phyloP scores from a whole-genome alignment of 2,329 filamentous ascomycete genomes.

The Trichoderma polysporum region DNA sequence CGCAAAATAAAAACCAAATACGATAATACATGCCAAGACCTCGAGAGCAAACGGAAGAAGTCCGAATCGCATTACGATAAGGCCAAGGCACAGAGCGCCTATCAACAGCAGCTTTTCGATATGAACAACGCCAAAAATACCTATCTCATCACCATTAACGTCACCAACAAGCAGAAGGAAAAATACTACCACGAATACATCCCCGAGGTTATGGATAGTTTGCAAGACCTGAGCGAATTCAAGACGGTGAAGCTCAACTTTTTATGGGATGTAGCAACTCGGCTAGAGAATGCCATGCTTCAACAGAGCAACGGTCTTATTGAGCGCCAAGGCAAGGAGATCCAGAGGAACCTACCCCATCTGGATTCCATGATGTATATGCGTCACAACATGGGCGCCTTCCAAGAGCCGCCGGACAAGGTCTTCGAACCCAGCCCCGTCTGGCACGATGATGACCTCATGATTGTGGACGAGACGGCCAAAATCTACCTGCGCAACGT shows the following conservation, averaged over 20 bases:
- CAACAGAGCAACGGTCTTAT: constrained; percentile 71
- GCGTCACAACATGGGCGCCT: constrained; percentile 79
- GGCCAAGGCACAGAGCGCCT: constrained; percentile 83
- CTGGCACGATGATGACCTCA: constrained; percentile 89
- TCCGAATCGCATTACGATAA: constrained; percentile 93
- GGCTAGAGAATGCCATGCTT: constrained; percentile 77
- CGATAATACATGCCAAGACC: constrained; percentile 87
- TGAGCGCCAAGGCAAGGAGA: constrained; percentile 73
- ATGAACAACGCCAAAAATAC: constrained; percentile 99
- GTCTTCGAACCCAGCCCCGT: constrained; percentile 91
- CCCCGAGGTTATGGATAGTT: constrained; percentile 85
- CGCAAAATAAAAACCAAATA: constrained; percentile 93
- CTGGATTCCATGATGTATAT: constrained; percentile 99
- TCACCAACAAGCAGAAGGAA: constrained; percentile 97
- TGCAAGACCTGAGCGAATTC: constrained; percentile 93
- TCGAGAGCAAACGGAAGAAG: constrained; percentile 93
- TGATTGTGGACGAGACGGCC: constrained; percentile 82
- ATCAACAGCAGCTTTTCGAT: constrained; percentile 87
- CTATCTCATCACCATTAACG: constrained; percentile 94
- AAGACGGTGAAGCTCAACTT: constrained; percentile 79
- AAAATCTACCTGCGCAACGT: constrained; percentile 92
- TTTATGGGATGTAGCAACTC: constrained; percentile 78
- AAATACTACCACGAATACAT: constrained; percentile 97
- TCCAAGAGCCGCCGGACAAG: constrained; percentile 82
- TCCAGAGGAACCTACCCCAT: constrained; percentile 80